Evolutionary conservation across 306 rosid genomes (phyloP), one percentile per base, ranked within the genome.

Genomic region (Begonia masoniana): DNA sequence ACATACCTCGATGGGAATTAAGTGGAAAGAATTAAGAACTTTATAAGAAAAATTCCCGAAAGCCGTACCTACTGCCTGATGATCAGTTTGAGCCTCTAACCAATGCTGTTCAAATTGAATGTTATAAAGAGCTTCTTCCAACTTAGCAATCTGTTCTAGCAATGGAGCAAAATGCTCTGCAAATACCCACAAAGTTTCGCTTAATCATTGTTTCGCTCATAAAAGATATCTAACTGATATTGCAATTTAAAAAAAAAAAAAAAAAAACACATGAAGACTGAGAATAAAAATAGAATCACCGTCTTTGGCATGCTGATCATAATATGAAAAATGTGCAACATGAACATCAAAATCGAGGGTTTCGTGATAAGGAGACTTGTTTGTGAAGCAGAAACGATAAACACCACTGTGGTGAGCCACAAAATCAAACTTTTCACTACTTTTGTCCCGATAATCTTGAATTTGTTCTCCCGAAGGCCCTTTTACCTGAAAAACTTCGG

Each of bases 81-180:
- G 95, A 36, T 92, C 93, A 1, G 96, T 81, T 64, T 86, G 95
- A 54, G 96, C 95, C 78, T 86, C 93, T 50, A 92, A 54, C 96
- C 96, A 92, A 75, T 92, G 96, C 54, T 92, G 99, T 68, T 86
- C 96, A 65, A 86, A 92, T 74, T 79, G 89, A 62, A 92, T 83
- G 70, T 79, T 83, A 76, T 64, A 81, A 68, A 86, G 88, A 67
- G 95, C 87, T 72, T 92, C 96, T 76, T 92, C 99, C 82, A 92
- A 68, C 77, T 86, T 86, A 2, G 73, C 69, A 61, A 92, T 82
- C 63, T 92, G 93, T 64, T 87, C 93, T 54, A 86, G 52, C 80
- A 92, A 70, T 21, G 99, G 99, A 31, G 69, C 56, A 62, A 92
- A 81, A 81, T 92, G 95, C 78, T 83, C 99, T 92, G 89, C 67